phyloP scores from a whole-genome alignment of 2,329 filamentous ascomycete species.

The Amauroascus niger region DNA sequence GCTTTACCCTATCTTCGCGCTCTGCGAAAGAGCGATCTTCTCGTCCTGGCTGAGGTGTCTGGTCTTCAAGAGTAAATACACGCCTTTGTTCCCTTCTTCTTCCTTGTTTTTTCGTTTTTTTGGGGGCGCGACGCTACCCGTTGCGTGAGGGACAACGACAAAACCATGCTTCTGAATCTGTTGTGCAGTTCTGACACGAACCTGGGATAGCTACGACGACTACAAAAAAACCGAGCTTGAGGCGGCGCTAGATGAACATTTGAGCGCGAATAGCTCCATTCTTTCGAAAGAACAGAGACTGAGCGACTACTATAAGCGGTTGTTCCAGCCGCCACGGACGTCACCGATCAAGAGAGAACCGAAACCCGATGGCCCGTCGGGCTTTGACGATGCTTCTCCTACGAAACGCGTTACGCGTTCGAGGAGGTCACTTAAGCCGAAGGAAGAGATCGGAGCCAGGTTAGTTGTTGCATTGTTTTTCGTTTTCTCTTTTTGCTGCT shows the following conservation, averaged over 20 bases:
- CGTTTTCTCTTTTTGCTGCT: neutral
- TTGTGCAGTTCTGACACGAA: constrained; percentile 10
- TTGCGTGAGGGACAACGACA: constrained; percentile 6
- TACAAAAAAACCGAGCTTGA: constrained; percentile 75
- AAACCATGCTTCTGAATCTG: neutral
- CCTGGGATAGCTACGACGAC: constrained; percentile 51
- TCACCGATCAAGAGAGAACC: constrained; percentile 45
- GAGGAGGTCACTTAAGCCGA: constrained; percentile 33
- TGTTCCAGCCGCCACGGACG: constrained; percentile 28
- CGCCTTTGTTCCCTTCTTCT: neutral
- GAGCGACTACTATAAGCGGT: constrained; percentile 61
- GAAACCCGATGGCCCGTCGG: constrained; percentile 29
- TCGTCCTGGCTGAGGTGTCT: constrained; percentile 61
- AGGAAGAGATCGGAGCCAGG: constrained; percentile 28
- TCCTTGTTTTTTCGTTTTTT: too few relatives aligned
- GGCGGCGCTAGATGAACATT: constrained; percentile 59
- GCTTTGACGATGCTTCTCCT: constrained; percentile 25
- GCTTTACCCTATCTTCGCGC: constrained; percentile 63
- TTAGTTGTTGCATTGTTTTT: constrained; percentile 10
- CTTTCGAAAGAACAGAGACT: constrained; percentile 57
- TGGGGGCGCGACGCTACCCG: neutral
- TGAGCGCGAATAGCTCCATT: constrained; percentile 57
- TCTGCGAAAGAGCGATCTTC: constrained; percentile 73
- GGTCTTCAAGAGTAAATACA: constrained; percentile 58
- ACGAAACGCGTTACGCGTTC: constrained; percentile 26